Conservation (phyloP, 2,329 filamentous ascomycete species). For the Coleophoma cylindrospora region DNA sequence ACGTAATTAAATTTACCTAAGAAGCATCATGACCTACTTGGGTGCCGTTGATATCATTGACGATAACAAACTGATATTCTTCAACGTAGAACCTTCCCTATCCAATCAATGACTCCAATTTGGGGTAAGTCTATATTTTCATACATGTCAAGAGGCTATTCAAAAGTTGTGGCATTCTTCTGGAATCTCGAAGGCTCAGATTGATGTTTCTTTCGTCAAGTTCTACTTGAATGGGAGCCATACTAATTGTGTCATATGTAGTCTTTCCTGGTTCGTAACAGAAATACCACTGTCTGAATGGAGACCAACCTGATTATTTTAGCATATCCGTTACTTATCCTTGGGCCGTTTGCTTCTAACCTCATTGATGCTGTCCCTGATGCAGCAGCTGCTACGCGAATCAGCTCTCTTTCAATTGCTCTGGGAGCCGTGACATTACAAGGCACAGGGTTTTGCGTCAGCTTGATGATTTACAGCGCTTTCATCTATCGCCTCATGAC, state of each 20-base stretch:
- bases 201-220: too few relatives aligned
- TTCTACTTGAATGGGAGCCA: too few relatives aligned
- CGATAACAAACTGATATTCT: background rate
- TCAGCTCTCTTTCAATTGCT: constrained; percentile 41
- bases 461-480: constrained; percentile 76
- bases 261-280: too few relatives aligned
- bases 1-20: too few relatives aligned
- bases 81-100: constrained; percentile 45
- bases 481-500: constrained; percentile 88
- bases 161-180: too few relatives aligned
- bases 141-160: too few relatives aligned
- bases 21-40: background rate
- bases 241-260: too few relatives aligned
- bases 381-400: constrained; percentile 27
- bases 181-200: too few relatives aligned
- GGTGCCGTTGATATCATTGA: background rate
- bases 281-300: too few relatives aligned
- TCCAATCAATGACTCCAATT: constrained; percentile 79
- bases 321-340: constrained; percentile 73
- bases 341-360: constrained; percentile 63
- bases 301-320: constrained; percentile 51
- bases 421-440: constrained; percentile 45
- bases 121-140: constrained; percentile 45
- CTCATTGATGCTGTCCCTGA: constrained; percentile 33
- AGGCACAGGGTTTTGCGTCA: constrained; percentile 50